Base-by-base conservation (phyloP, 306 rosid species). In the Trichosanthes truncata region DNA sequence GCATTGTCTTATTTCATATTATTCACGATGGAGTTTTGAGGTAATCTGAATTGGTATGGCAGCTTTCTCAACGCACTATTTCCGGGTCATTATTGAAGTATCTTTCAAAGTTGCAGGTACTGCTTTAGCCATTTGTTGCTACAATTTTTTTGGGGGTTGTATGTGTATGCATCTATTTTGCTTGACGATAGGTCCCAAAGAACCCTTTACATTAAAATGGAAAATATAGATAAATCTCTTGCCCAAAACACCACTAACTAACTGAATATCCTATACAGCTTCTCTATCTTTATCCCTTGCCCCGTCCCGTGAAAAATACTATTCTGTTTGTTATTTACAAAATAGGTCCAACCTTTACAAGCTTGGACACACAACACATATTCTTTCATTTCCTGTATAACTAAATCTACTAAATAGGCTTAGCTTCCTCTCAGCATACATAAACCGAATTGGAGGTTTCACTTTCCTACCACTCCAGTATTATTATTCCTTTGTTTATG, bases 31-130 rank as follows among this genome's bases (percentile, higher is more conserved):
- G 26, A 49, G 69, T 80, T 76, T 35, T 78, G 38, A 23, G 14
- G 7, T 83, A 74, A 33, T 26, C 36, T 31, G 45, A 48, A 29
- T 73, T 33, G 66, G 80, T 21, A 82, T 84, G 90, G 86, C 92
- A 96, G 99, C 88, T 96, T 84, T 96, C 99, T 83, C 98, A 93
- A 77, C 89, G 99, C 74, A 93, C 99, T 76, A 80, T 96, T 38
- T 96, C 97, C 21, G 99, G 99, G 81, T 91, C 99, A 21, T 85
- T 96, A 79, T 86, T 96, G 92, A 96, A 96, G 88, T 86, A 96
- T 85, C 93, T 96, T 81, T 96, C 99, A 12, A 96, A 96, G 90
- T 87, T 96, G 84, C 99, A 96, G 97, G 99, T 96, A 89, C 81
- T 83, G 29, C 18, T 40, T 21, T 45, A 4, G 56, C 59, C 45